Evolutionary conservation across 306 rosid genomes (phyloP), one percentile per base, ranked within the genome.

Genomic region (Glycyrrhiza uralensis): DNA sequence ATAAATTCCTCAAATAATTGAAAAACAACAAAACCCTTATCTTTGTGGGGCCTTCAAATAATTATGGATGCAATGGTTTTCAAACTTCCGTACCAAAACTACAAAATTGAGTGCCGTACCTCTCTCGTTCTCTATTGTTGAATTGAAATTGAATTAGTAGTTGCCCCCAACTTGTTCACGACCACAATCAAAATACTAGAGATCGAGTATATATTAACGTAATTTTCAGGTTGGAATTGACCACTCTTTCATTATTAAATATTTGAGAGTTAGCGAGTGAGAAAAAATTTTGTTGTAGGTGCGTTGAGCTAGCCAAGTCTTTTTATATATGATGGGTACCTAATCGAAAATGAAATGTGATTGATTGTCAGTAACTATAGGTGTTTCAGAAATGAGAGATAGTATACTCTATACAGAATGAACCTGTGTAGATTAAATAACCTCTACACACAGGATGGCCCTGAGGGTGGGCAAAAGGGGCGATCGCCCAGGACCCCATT

Each of bases 1-100:
- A 33, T 12, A 63, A 63, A 74, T 75, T 66, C 46, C 51, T 67
- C 36, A 30, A 79, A 79, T 79, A 49, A 79, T 79, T 74, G 71
- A 11, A 66, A 73, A 79, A 79, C 71, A 29, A 79, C 79, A 79
- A 79, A 38, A 26, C 1, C 41, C 66, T 30, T 15, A 38, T 58
- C 66, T 74, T 28, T 26, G 72, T 67, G 72, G 83, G 76, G 0
- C 61, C 80, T 2, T 49, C 3, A 11, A 76, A 76, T 76, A 67
- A 57, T n/a, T n/a, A n/a, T 76, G 20, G 13, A 12, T 19, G 49
- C 28, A 42, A 61, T 72, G 26, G 39, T 66, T 66, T 58, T 73
- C 71, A 26, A 38, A 24, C 23, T 10, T 72, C 79, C 76, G 83
- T 79, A 79, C 72, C 18, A 44, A 44, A 42, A 9, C 22, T 14